Evolutionary conservation across 2,329 filamentous ascomycete species (phyloP).

Genomic region (Ceratocystis smalleyi): DNA sequence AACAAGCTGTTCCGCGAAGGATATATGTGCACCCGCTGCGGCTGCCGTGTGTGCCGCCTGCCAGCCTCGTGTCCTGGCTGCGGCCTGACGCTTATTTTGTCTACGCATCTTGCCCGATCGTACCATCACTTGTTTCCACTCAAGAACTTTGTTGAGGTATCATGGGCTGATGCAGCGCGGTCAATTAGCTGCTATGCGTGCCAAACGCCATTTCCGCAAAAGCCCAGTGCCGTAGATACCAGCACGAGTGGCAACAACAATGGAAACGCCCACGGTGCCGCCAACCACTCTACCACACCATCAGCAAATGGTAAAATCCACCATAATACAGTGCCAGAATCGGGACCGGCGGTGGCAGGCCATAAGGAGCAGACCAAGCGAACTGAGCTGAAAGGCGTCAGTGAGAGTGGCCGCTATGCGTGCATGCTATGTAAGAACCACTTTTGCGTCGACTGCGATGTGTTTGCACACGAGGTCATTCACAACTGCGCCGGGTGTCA

Average conservation of each 20-base stretch:
- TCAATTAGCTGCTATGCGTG: constrained; percentile 65
- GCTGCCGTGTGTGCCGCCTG: constrained; percentile 73
- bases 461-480: constrained; percentile 83
- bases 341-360: background rate
- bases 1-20: constrained; percentile 67
- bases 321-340: background rate
- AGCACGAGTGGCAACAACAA: background rate
- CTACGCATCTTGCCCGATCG: constrained; percentile 80
- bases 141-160: constrained; percentile 77
- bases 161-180: constrained; percentile 54
- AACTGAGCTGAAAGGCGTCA: constrained; percentile 45
- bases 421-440: constrained; percentile 77
- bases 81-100: constrained; percentile 80
- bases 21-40: constrained; percentile 81
- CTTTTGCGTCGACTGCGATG: constrained; percentile 96
- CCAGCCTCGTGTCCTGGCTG: constrained; percentile 86
- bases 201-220: constrained; percentile 51
- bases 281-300: background rate
- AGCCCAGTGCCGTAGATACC: constrained; percentile 19
- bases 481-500: constrained; percentile 93
- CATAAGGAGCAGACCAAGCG: constrained; percentile 6
- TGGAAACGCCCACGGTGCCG: constrained; percentile 10
- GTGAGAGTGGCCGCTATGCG: constrained; percentile 75
- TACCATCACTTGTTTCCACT: constrained; percentile 89
- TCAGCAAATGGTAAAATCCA: background rate